These are phyloP conservation scores for Rossbeevera mucosa DNA, from an alignment of 768 basidiomycete genomes.

Conservation along the genomic window DNA sequence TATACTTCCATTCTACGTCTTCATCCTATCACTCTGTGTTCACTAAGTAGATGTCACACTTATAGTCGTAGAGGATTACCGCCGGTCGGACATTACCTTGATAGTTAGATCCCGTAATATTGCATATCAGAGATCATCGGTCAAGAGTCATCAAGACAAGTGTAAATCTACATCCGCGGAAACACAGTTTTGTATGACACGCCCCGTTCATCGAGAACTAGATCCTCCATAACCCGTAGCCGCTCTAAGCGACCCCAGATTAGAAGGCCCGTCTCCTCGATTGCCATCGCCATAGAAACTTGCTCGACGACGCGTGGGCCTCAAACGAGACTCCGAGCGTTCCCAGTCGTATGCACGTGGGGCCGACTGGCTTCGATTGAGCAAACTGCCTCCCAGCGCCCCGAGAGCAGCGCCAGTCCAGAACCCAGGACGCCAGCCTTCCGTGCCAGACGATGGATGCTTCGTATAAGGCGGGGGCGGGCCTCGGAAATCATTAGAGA, in stretches of 20 bases:
- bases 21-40: slow-evolving; percentile 10
- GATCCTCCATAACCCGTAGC: slow-evolving; percentile 83
- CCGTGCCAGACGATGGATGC: slow-evolving; percentile 24
- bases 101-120: not conserved
- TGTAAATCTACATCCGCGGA: not conserved
- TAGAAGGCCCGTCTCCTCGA: slow-evolving; percentile 66
- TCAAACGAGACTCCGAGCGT: slow-evolving; percentile 34
- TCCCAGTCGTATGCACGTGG: slow-evolving; percentile 56
- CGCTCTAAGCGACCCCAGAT: slow-evolving; percentile 63
- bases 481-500: slow-evolving; percentile 47
- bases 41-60: slow-evolving; percentile 10
- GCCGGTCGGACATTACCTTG: not conserved
- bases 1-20: not conserved
- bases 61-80: not conserved
- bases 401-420: slow-evolving; percentile 81
- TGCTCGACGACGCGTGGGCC: slow-evolving; percentile 23
- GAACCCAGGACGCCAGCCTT: slow-evolving; percentile 67
- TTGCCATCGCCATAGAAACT: slow-evolving; percentile 36
- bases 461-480: slow-evolving; percentile 57
- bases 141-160: slow-evolving; percentile 1
- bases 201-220: slow-evolving; percentile 48
- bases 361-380: slow-evolving; percentile 37
- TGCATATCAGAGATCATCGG: not conserved
- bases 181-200: not conserved
- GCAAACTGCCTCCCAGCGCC: slow-evolving; percentile 57